Evolutionary conservation across 345 rosid genomes (phyloP), one percentile per base, ranked within the genome.

Genomic region (Moringa oleifera): DNA sequence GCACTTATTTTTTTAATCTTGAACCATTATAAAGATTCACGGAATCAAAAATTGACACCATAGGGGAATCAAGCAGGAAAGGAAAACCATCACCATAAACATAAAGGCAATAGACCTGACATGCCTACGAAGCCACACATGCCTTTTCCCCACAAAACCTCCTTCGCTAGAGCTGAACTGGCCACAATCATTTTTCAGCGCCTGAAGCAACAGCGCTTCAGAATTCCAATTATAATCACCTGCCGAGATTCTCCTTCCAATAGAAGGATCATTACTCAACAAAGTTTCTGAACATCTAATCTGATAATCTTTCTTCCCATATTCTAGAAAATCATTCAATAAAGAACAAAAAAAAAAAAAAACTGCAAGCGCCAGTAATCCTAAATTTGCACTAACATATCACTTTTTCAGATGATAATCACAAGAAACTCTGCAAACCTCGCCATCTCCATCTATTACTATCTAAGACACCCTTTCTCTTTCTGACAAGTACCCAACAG

Each of bases 181-280:
- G n/a, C n/a, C n/a, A n/a, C n/a, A n/a, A n/a, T n/a, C n/a, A n/a
- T n/a, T n/a, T n/a, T n/a, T 89, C 64, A 81, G 70, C 53, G 76
- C 85, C 56, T 65, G 67, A 68, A 74, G 70, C 55, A 71, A 68
- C 51, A 23, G 28, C 62, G 47, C 66, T 65, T 77, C 80, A n/a
- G 80, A 45, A 28, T 67, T 79, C 83, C 80, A 76, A 51, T 71
- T 47, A 59, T 57, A 25, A 57, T 82, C 89, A 22, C 79, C 78
- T 65, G 82, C 87, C 18, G 61, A 63, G 50, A 68, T 18, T 75
- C 89, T 85, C 81, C 89, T 79, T 53, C 87, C 87, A 31, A 69
- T 47, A 0, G 75, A 71, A 61, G 79, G 79, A 78, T 90, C 97
- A 71, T 60, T 74, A 17, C 75, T 78, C 18, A 73, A 23, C 63